Evolutionary conservation across 306 rosid genomes (phyloP), one percentile per base, ranked within the genome.

Genomic region (Sicyos edulis): DNA sequence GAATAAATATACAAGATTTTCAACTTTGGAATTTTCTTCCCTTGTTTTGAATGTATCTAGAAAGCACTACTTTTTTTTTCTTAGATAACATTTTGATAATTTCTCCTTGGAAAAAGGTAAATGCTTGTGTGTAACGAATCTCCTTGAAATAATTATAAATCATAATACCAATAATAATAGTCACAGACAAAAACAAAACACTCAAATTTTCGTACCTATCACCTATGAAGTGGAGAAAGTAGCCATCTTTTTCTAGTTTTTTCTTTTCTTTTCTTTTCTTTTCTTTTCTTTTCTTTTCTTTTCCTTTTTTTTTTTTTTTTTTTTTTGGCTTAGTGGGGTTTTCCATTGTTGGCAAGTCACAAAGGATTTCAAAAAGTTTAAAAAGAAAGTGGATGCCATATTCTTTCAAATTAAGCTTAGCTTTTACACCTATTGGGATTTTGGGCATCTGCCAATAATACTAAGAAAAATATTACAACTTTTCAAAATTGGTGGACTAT

Each of bases 121-220:
- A 82, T 66, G 89, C 92, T 90, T 82, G 80, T 78, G 88, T 82
- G 88, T 86, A 90, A 88, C 88, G 96, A 81, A 61, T 64, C 70
- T 42, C 70, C 58, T 70, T 29, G 55, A 70, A 77, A 68, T 76
- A 70, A 74, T 26, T 26, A 26, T 14, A 29, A 3, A 32, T 32
- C 2, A 32, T 14, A 29, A 7, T 12, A 13, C 8, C 17, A 53
- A 59, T 9, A 56, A 19, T 19, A 21, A 58, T n/a, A 54, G 58
- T 15, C 82, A 62, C 78, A 54, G 75, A 56, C 76, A 79, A 26
- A 26, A 26, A 56, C 76, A 79, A 26, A 26, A 26, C 29, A 73
- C 26, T 15, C 24, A 40, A 76, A 77, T 61, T 85, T 72, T 32
- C 85, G 79, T 79, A 80, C 81, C 74, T 82, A 79, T 32, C 79